phyloP scores from a whole-genome alignment of 306 rosid species.

The Rosa rugosa region DNA sequence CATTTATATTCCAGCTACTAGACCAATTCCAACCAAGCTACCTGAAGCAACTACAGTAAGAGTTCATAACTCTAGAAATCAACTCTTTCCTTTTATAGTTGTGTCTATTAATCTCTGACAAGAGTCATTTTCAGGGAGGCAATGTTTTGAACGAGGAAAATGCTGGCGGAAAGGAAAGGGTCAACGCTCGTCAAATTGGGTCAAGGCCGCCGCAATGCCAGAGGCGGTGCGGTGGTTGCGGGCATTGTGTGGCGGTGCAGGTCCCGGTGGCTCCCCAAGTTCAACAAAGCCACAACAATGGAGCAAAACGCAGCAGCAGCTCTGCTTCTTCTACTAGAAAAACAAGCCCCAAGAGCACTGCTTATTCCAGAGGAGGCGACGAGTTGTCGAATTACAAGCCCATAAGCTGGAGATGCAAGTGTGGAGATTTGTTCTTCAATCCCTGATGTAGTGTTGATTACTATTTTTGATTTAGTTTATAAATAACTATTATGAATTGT shows the following conservation, averaged over 20 bases:
- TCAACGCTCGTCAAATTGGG: constrained; percentile 46
- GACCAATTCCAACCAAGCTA: constrained; percentile 49
- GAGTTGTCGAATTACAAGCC: constrained; percentile 77
- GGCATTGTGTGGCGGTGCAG: constrained; percentile 75
- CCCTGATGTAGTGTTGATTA: constrained; percentile 37
- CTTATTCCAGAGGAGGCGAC: constrained; percentile 55
- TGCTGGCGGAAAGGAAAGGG: constrained; percentile 21
- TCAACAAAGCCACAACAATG: constrained; percentile 28
- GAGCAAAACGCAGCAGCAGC: constrained; percentile 3
- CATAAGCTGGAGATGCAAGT: constrained; percentile 85
- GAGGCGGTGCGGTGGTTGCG: constrained; percentile 53
- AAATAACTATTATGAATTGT: background rate
- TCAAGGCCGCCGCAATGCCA: constrained; percentile 78
- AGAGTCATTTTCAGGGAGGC: constrained; percentile 2
- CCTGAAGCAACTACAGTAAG: constrained; percentile 40
- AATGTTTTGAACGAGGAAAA: constrained; percentile 19
- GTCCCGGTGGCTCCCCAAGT: constrained; percentile 54
- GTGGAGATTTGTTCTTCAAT: constrained; percentile 65
- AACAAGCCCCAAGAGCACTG: constrained; percentile 8
- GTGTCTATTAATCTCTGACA: background rate
- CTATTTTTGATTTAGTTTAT: background rate
- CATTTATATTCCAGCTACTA: constrained; percentile 34
- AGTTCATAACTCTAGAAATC: background rate
- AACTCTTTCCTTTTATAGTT: background rate
- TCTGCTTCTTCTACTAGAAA: background rate